Percentiles rank a stretch among this genome's conserved stretches.
Conservation (phyloP, 305 asterid genomes). For the Caryopteris hybrid region DNA sequence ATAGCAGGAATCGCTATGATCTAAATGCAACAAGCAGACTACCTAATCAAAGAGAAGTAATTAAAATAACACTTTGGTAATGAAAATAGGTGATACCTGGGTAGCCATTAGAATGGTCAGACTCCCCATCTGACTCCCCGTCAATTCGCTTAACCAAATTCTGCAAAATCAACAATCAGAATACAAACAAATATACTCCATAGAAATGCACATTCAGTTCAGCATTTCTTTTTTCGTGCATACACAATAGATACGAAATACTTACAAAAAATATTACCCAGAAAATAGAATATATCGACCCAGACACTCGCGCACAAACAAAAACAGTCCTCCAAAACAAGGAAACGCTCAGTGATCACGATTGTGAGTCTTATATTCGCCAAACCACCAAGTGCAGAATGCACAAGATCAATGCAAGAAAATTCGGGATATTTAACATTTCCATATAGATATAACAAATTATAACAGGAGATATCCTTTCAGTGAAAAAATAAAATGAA, state of each 20-base stretch:
- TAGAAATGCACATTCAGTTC: too few species aligned
- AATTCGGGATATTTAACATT: not conserved
- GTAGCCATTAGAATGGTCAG: conserved; percentile 50
- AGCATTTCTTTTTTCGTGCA: not conserved
- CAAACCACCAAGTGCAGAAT: too few species aligned
- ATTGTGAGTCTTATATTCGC: too few species aligned
- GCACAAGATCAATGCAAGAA: too few species aligned
- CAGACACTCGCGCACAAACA: too few species aligned
- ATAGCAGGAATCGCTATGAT: not conserved
- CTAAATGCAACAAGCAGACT: not conserved
- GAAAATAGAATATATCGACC: too few species aligned
- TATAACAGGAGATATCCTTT: too few species aligned
- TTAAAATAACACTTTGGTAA: too few species aligned
- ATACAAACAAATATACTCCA: not conserved
- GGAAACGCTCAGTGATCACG: too few species aligned
- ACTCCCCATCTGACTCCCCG: conserved; percentile 42
- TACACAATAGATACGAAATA: not conserved
- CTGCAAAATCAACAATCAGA: conserved; percentile 27
- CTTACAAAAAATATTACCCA: not conserved
- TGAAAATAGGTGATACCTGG: conserved; percentile 40
- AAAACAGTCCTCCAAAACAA: too few species aligned
- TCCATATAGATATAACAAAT: too few species aligned
- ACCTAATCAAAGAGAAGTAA: too few species aligned
- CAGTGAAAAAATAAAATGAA: not conserved
- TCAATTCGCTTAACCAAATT: conserved; percentile 44